Evolutionary conservation across 768 basidiomycete species (phyloP), one percentile per base, ranked within the genome.

Genomic region (Pisolithus tinctorius): DNA sequence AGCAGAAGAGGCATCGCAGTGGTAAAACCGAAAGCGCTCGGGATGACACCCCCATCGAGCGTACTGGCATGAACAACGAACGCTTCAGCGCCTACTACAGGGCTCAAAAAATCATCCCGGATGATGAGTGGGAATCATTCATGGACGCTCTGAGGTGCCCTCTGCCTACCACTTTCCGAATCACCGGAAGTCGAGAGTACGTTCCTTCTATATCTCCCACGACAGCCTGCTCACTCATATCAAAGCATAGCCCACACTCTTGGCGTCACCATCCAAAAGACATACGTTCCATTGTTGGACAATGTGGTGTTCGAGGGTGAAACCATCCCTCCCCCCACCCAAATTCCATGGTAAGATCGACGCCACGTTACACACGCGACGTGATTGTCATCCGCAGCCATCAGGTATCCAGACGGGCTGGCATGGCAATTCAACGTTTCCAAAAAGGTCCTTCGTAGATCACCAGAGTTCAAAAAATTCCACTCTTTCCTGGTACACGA

Each of bases 401-500:
- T 27, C 48, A 93, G 93, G 93, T 97, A 96, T 69, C 93, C 95
- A 10, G 86, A 86, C 10, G 85, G 85, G n/a, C 77, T 96, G 11
- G 96, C 90, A 9, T 99, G 96, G 96, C 92, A 96, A 59, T 82
- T 98, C 65, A 90, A 93, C 58, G 86, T 95, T 1, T 79, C 89
- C 8, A 98, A 97, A 66, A 83, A 85, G 49, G 83, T 88, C 1
- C 71, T 99, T 31, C 81, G 96, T 47, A 95, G 89, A 62, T 82
- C 82, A 4, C 83, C 84, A 6, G 89, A 93, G 61, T 95, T 96
- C 74, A 91, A 90, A 61, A 87, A 83, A 63, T 97, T 99, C 58
- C 96, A 98, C 64, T 83, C 88, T 1, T 98, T 98, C 71, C 74
- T 99, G 27, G 95, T 99, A 0, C 94, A 92, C 56, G 96, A 99